Base-by-base conservation (phyloP, 768 basidiomycete species). In the Scleroderma bovista region DNA sequence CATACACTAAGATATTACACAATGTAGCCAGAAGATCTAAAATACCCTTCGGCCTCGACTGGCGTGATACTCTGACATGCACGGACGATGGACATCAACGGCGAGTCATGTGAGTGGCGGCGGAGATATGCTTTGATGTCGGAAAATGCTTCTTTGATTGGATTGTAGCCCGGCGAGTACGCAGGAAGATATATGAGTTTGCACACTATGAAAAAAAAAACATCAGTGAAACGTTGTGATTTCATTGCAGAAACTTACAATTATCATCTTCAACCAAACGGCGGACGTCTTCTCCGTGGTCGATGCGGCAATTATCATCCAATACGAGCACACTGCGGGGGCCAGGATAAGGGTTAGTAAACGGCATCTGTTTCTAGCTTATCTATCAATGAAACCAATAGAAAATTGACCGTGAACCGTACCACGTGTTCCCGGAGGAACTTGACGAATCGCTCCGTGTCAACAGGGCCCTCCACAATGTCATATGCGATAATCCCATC, bases 121-220 rank as follows among this genome's bases (percentile, higher is more conserved):
- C 34, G 50, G 19, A 65, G 43, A 16, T 53, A 37, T 7, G 59
- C 36, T 37, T 64, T 65, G 47, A 65, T 60, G 3, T 45, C 48
- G 0, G 57, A 62, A 32, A 60, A 67, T 4, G 61, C 61, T 43
- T 63, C 54, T 46, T 66, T 60, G 34, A 68, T 67, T 0, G 61
- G 67, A 31, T 68, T 62, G 26, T 51, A 60, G 47, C 67, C 55
- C 0, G 66, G 61, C 2, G 66, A 69, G 44, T 69, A 69, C n/a
- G 66, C 58, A 3, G 67, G 66, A 1, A 66, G 51, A 46, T 66
- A 59, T 33, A 69, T 68, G 1, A 62, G 67, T 23, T 69, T 63
- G 23, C 49, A 60, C 42, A 66, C 57, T 12, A 39, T 69, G 66
- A 17, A 67, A n/a, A n/a, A n/a, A n/a, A 3, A 66, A 62, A 1